A percentile compares a stretch with the other conserved stretches of the same genome.
Evolutionary conservation across 148 eudicot genomes (phyloP).

Genomic region (Selenicereus undatus): DNA sequence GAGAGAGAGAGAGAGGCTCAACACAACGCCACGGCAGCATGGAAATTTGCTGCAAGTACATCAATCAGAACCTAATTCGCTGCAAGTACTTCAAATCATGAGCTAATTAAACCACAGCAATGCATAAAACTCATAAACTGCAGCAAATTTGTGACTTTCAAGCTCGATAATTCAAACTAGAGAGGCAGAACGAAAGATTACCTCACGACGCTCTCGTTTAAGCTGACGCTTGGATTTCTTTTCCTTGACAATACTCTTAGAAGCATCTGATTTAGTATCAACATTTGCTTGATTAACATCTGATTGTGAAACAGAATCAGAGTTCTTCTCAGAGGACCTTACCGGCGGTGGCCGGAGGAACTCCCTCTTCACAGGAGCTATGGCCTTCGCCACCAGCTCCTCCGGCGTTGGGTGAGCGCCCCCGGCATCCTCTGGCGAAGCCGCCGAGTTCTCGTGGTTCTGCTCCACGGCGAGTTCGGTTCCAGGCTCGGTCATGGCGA

Average conservation of each 20-base stretch:
- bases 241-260: constrained; percentile 44
- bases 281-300: not conserved
- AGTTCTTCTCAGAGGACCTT: constrained; percentile 18
- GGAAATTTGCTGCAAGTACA: not conserved
- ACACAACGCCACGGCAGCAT: not conserved
- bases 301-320: constrained; percentile 8
- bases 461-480: constrained; percentile 8
- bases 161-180: not conserved
- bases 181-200: constrained; percentile 7
- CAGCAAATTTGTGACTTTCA: not conserved
- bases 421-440: not conserved
- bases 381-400: constrained; percentile 70
- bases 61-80: not conserved
- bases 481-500: constrained; percentile 14
- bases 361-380: constrained; percentile 83
- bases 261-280: constrained; percentile 27
- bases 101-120: not conserved
- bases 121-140: not conserved
- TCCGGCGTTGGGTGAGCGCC: constrained; percentile 30
- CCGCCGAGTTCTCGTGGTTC: not conserved
- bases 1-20: too few species aligned
- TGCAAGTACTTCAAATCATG: too few species aligned
- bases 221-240: constrained; percentile 91
- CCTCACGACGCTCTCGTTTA: constrained; percentile 80
- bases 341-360: constrained; percentile 61